A percentile compares a stretch with the other conserved stretches of the same genome.
phyloP scores from a whole-genome alignment of 768 basidiomycete species.

The Phanerodontia chrysosporium region DNA sequence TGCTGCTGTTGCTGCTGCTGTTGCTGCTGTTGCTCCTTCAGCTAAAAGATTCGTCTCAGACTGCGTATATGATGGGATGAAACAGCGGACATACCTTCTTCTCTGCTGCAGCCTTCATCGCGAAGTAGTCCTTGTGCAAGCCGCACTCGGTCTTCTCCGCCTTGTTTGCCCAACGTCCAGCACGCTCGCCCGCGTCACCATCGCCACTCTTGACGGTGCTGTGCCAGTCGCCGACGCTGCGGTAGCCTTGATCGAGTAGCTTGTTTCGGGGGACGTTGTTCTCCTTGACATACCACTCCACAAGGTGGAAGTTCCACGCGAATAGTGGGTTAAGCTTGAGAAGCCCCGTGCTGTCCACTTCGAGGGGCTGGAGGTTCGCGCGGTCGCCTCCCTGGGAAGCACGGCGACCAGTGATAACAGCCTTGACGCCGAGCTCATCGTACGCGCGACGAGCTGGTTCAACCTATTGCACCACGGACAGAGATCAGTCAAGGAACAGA shows the following conservation, averaged over 20 bases:
- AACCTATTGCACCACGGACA: constrained; percentile 46
- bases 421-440: constrained; percentile 66
- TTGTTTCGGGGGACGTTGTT: constrained; percentile 86
- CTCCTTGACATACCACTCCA: constrained; percentile 79
- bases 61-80: neutral
- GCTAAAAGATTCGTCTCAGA: neutral
- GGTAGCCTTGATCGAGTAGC: constrained; percentile 87
- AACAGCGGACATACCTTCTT: constrained; percentile 18
- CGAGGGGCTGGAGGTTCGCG: constrained; percentile 75
- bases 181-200: constrained; percentile 73
- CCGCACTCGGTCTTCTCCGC: constrained; percentile 92
- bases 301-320: constrained; percentile 78
- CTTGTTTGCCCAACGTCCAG: constrained; percentile 88
- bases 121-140: constrained; percentile 86
- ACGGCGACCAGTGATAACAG: constrained; percentile 93
- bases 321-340: constrained; percentile 94
- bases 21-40: constrained; percentile 6
- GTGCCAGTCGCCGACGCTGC: constrained; percentile 97
- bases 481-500: neutral
- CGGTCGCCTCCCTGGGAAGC: constrained; percentile 93
- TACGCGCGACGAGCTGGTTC: constrained; percentile 93
- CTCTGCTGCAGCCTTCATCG: constrained; percentile 58
- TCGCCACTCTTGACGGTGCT: constrained; percentile 74
- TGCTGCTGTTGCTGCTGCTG: neutral
- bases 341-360: constrained; percentile 85